Evolutionary conservation across 176 grass and related monocot species (phyloP).

Genomic region (Oryza glumipatula): DNA sequence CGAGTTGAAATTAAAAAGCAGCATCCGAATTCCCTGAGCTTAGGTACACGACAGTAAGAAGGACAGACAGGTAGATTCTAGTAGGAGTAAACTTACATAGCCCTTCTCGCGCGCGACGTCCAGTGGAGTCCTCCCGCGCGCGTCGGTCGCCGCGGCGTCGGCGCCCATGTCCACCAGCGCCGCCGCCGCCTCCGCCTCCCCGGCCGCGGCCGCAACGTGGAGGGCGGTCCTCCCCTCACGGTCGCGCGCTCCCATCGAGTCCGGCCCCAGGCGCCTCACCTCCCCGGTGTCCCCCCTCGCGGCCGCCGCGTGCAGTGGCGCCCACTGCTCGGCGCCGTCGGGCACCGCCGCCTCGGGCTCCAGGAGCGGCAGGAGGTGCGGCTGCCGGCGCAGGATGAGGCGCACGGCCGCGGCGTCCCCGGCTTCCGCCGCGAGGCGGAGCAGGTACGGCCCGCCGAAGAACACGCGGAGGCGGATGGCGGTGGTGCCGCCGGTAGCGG

Average conservation of each 20-base stretch:
- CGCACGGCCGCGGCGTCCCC: slow-evolving; percentile 60
- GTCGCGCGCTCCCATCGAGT: slow-evolving; percentile 47
- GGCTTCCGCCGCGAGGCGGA: slow-evolving; percentile 54
- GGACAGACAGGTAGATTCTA: slow-evolving; percentile 18
- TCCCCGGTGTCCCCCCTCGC: slow-evolving; percentile 57
- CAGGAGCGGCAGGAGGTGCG: slow-evolving; percentile 64
- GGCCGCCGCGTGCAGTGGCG: slow-evolving; percentile 61
- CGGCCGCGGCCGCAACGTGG: slow-evolving; percentile 59
- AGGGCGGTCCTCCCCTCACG: slow-evolving; percentile 63
- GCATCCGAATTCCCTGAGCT: not conserved
- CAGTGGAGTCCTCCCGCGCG: slow-evolving; percentile 51
- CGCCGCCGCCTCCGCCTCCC: slow-evolving; percentile 54
- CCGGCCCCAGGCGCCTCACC: slow-evolving; percentile 58
- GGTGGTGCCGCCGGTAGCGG: not conserved
- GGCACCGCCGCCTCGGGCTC: slow-evolving; percentile 30
- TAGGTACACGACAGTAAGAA: slow-evolving; percentile 25
- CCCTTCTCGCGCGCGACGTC: slow-evolving; percentile 78
- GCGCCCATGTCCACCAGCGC: slow-evolving; percentile 79
- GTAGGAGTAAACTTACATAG: slow-evolving; percentile 57
- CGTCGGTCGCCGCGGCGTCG: slow-evolving; percentile 49
- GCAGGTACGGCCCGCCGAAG: slow-evolving; percentile 74
- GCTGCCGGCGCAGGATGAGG: slow-evolving; percentile 74
- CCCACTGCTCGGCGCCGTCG: slow-evolving; percentile 48
- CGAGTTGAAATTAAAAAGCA: slow-evolving; percentile 21
- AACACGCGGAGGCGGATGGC: slow-evolving; percentile 70